Conservation (phyloP, 1,139 yeast genomes). For the Martiniozyma asiatica region DNA sequence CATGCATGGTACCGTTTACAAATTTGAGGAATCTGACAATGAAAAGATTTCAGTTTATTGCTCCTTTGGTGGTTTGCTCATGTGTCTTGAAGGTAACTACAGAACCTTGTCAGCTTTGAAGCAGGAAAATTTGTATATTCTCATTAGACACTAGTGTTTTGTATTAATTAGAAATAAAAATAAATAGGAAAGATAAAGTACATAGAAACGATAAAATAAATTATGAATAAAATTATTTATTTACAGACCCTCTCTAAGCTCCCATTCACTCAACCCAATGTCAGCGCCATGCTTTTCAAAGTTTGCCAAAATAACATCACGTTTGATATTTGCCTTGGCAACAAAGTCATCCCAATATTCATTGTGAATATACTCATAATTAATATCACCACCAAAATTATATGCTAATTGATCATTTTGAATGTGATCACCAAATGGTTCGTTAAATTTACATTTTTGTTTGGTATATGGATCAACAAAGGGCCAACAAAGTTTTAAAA, state of each 20-base stretch:
- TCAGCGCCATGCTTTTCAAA: slow-evolving; percentile 55
- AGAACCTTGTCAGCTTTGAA: slow-evolving; percentile 79
- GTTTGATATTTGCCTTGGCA: slow-evolving; percentile 44
- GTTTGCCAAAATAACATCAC: slow-evolving; percentile 43
- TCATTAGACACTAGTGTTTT: slow-evolving; percentile 51
- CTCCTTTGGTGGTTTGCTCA: slow-evolving; percentile 88
- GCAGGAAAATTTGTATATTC: slow-evolving; percentile 86
- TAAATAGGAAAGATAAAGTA: neutral
- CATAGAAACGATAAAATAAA: neutral
- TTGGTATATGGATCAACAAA: slow-evolving; percentile 56
- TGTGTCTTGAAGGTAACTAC: slow-evolving; percentile 93
- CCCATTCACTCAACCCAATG: slow-evolving; percentile 54
- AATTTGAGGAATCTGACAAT: slow-evolving; percentile 72
- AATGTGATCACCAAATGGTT: slow-evolving; percentile 43
- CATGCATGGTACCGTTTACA: slow-evolving; percentile 96
- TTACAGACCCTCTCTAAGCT: slow-evolving; percentile 18
- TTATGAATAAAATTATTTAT: neutral
- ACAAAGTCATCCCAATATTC: slow-evolving; percentile 70
- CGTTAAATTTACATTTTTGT: slow-evolving; percentile 47
- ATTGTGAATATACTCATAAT: slow-evolving; percentile 63
- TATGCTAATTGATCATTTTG: slow-evolving; percentile 40
- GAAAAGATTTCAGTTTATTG: slow-evolving; percentile 77
- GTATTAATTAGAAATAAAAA: neutral
- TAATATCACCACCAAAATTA: slow-evolving; percentile 43
- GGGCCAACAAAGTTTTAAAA: slow-evolving; percentile 48